These are phyloP conservation scores for Blastobotrys parvus DNA, from an alignment of 805 yeast genomes.

Conservation along the genomic window DNA sequence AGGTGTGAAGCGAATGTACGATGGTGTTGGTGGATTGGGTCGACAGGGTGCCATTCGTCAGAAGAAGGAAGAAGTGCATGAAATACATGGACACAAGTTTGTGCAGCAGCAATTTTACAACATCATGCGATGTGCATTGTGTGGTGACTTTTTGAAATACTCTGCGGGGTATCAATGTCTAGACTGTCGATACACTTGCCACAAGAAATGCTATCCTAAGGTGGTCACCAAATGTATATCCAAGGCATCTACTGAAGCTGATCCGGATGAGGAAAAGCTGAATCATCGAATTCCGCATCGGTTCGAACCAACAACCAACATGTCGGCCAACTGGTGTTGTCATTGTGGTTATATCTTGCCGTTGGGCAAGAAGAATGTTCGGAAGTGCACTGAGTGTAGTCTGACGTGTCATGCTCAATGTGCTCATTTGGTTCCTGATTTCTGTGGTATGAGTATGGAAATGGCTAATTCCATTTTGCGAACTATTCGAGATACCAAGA, in stretches of 20 bases:
- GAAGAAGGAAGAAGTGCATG: conserved; percentile 74
- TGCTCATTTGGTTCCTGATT: conserved; percentile 92
- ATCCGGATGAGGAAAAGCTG: conserved; percentile 68
- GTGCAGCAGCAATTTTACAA: conserved; percentile 92
- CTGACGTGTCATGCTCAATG: conserved; percentile 91
- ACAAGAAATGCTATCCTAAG: conserved; percentile 67
- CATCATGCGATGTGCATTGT: conserved; percentile 94
- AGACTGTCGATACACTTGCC: conserved; percentile 71
- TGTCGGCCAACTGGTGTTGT: conserved; percentile 99
- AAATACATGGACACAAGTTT: conserved; percentile 95
- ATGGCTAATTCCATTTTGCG: conserved; percentile 83
- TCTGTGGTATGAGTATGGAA: conserved; percentile 98
- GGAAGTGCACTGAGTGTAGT: conserved; percentile 86
- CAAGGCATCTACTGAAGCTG: conserved; percentile 56
- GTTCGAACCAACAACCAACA: conserved; percentile 83
- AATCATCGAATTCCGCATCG: conserved; percentile 97
- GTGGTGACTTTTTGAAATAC: conserved; percentile 86
- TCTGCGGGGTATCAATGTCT: conserved; percentile 74
- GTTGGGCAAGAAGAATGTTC: conserved; percentile 85
- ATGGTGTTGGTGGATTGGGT: conserved; percentile 56
- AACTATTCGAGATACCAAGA: conserved; percentile 71
- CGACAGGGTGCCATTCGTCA: conserved; percentile 98
- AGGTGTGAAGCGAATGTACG: conserved; percentile 36
- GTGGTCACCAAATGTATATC: conserved; percentile 76
- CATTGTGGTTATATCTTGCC: conserved; percentile 97